phyloP scores from a whole-genome alignment of 2,329 filamentous ascomycete species.

The Botryotinia convoluta region DNA sequence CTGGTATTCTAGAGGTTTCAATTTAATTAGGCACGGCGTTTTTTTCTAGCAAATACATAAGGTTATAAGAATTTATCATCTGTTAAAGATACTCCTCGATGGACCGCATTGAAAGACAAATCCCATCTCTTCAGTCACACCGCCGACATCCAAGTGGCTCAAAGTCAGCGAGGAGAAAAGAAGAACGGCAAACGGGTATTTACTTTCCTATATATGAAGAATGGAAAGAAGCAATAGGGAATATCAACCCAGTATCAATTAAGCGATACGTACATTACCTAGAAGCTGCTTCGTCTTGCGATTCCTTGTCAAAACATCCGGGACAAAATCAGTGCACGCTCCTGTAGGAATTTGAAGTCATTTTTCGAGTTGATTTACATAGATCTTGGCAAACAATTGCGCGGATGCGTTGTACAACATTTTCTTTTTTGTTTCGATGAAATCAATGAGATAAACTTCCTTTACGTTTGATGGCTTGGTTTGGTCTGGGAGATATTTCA shows the following conservation, averaged over 20 bases:
- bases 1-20: too few species aligned
- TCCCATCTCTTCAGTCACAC: background rate
- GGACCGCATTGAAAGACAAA: background rate
- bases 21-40: background rate
- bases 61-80: background rate
- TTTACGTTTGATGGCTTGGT: rapidly evolving
- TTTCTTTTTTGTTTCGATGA: background rate
- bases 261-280: background rate
- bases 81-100: background rate
- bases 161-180: background rate
- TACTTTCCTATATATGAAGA: background rate
- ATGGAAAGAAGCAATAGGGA: background rate
- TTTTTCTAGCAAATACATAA: background rate
- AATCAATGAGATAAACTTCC: background rate
- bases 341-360: background rate
- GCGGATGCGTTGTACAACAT: background rate
- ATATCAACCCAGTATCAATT: background rate
- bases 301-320: background rate
- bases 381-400: background rate
- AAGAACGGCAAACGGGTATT: background rate
- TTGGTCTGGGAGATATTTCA: background rate
- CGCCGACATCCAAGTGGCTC: background rate
- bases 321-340: background rate
- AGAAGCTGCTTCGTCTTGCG: background rate
- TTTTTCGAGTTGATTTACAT: background rate